These are phyloP conservation scores for Trichaptum fuscoviolaceum DNA, from an alignment of 768 basidiomycete species.

Conservation along the genomic window DNA sequence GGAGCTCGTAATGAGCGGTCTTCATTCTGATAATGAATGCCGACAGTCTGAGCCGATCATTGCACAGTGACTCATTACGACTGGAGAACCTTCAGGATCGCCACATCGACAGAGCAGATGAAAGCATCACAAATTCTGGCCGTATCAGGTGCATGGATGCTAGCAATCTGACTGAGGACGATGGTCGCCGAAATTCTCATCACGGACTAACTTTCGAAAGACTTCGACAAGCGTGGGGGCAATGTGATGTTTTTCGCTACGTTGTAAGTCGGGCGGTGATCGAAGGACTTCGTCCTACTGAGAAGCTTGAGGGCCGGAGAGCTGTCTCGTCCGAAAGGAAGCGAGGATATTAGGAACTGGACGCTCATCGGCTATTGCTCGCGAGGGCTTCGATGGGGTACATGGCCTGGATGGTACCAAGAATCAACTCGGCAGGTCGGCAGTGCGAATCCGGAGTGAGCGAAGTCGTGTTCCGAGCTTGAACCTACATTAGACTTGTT, in stretches of 20 bases:
- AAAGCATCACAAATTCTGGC: no score
- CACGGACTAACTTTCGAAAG: not conserved
- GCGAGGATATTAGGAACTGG: not conserved
- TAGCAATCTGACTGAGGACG: no score
- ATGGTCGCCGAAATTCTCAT: no score
- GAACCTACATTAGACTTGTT: not conserved
- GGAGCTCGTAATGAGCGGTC: no score
- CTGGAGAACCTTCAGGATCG: no score
- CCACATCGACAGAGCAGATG: no score
- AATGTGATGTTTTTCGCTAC: not conserved
- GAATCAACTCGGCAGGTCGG: no score
- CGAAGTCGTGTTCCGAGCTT: not conserved
- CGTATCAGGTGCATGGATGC: no score
- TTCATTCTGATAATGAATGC: no score
- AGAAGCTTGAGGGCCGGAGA: not conserved
- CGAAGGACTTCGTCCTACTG: not conserved
- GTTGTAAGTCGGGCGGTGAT: not conserved
- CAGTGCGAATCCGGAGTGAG: not conserved
- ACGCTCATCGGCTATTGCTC: not conserved
- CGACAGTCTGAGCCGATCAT: no score
- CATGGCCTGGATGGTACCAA: no score
- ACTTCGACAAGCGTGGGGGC: not conserved
- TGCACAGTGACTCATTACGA: no score
- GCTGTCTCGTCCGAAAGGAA: not conserved
- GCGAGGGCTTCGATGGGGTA: not conserved